A percentile compares a stretch with the other conserved stretches of the same genome.
phyloP scores from a whole-genome alignment of 345 rosid genomes.

The Arabidopsis suecica region DNA sequence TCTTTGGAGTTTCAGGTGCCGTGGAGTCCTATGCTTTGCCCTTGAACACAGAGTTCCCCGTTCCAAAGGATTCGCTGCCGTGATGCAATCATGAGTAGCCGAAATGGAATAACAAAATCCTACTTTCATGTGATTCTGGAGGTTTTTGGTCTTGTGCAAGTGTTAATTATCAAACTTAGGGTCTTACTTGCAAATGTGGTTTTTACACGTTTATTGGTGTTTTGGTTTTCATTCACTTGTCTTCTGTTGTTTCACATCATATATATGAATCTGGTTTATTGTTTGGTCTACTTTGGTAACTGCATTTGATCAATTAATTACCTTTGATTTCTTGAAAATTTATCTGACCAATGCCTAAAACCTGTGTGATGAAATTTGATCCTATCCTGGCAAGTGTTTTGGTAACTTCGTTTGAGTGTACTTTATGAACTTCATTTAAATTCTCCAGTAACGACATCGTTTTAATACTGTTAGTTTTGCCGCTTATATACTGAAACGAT shows the following conservation, averaged over 20 bases:
- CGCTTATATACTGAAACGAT: neutral
- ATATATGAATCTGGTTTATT: neutral
- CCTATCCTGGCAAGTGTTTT: neutral
- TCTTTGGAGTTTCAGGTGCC: constrained; percentile 31
- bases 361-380: neutral
- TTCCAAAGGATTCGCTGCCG: neutral
- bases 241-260: neutral
- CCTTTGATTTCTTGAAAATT: neutral
- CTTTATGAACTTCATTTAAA: neutral
- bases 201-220: neutral
- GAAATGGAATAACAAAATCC: no score
- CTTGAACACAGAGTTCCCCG: neutral
- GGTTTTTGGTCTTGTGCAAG: neutral
- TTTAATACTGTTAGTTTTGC: neutral
- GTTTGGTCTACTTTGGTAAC: neutral
- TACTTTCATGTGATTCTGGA: neutral
- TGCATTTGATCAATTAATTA: neutral
- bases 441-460: neutral
- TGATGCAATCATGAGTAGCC: neutral
- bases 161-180: neutral
- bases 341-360: neutral
- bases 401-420: neutral
- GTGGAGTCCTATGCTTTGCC: constrained; percentile 28
- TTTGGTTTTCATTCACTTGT: neutral
- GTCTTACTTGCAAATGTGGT: neutral